Conservation (phyloP, 441 rosid species). For the Adansonia rubrostipa region DNA sequence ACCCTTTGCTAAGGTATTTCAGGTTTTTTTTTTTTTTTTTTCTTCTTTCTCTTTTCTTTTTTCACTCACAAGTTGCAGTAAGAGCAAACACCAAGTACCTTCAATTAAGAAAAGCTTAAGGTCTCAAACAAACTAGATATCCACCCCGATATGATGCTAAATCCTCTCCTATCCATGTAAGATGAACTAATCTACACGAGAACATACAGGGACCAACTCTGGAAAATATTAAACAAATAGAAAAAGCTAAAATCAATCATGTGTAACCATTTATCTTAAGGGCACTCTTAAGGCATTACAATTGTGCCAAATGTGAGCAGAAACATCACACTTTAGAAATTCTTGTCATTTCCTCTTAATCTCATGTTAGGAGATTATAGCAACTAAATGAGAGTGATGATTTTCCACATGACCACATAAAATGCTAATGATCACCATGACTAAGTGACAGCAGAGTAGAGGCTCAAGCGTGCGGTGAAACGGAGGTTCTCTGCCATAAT, state of each 20-base stretch:
- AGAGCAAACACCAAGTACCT: neutral
- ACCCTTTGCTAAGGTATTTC: neutral
- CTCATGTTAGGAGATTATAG: neutral
- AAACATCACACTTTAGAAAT: neutral
- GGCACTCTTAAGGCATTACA: constrained; percentile 6
- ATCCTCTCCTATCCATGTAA: neutral
- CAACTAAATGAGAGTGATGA: neutral
- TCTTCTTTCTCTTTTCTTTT: neutral
- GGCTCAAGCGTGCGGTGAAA: constrained; percentile 51
- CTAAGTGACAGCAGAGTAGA: neutral
- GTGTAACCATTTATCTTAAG: neutral
- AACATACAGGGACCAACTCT: neutral
- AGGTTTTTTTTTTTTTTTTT: neutral
- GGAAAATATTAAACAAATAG: neutral
- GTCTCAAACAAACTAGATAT: neutral
- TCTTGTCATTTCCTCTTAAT: neutral
- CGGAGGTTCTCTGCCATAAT: constrained; percentile 67
- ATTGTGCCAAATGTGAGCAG: neutral
- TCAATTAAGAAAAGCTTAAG: neutral
- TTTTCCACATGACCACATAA: neutral
- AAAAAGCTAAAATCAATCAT: neutral
- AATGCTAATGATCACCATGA: neutral
- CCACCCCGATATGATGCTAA: neutral
- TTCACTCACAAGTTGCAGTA: neutral
- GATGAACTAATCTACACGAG: neutral